phyloP scores from a whole-genome alignment of 2,329 filamentous ascomycete species.

The Xylariaceae sp. region DNA sequence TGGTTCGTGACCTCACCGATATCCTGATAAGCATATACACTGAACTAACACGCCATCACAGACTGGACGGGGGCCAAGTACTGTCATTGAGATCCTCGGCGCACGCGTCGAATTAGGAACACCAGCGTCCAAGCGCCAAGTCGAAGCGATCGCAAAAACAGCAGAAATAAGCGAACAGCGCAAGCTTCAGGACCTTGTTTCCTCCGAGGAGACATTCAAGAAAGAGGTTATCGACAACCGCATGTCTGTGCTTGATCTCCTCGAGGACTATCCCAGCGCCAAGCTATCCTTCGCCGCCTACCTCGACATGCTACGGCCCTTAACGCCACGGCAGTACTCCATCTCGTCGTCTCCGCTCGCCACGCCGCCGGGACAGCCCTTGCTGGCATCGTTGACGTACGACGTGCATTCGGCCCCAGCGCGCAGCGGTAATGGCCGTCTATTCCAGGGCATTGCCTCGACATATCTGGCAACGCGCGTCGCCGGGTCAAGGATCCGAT shows the following conservation, averaged over 20 bases:
- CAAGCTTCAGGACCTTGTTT: conserved; percentile 44
- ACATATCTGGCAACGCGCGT: conserved; percentile 18
- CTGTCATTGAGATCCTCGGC: conserved; percentile 52
- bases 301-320: conserved; percentile 65
- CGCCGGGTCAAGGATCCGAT: conserved; percentile 5
- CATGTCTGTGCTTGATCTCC: conserved; percentile 46
- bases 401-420: conserved; percentile 22
- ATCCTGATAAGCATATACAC: background rate
- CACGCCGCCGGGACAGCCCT: background rate
- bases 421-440: conserved; percentile 14
- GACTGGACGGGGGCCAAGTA: conserved; percentile 17
- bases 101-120: conserved; percentile 31
- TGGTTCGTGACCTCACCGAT: background rate
- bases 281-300: conserved; percentile 46
- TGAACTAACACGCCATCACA: background rate
- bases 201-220: conserved; percentile 40
- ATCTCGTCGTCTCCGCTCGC: conserved; percentile 26
- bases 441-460: conserved; percentile 20
- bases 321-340: conserved; percentile 66
- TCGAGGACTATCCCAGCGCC: conserved; percentile 47
- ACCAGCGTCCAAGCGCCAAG: conserved; percentile 48
- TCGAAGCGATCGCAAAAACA: conserved; percentile 56
- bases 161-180: conserved; percentile 52
- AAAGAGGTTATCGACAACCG: conserved; percentile 53
- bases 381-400: conserved; percentile 21